These are phyloP conservation scores for Leccinum arenicola DNA, from an alignment of 768 basidiomycete genomes.

Conservation along the genomic window DNA sequence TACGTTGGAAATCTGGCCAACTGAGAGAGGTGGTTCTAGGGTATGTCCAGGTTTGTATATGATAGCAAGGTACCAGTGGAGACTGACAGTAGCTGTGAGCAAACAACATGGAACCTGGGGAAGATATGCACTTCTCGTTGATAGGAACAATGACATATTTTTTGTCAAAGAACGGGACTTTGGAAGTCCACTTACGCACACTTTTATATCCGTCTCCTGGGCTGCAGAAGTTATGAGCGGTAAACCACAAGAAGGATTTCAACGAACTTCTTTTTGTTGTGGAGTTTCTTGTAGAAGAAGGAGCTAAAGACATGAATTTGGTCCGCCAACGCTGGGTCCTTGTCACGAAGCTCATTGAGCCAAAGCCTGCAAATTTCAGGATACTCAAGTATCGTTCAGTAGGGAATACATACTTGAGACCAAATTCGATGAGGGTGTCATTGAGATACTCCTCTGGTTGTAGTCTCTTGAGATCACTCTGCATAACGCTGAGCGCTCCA, in stretches of 20 bases:
- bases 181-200: slow-evolving; percentile 93
- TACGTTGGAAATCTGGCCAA: not conserved
- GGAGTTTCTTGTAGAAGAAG: slow-evolving; percentile 96
- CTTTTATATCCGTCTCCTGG: slow-evolving; percentile 70
- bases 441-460: slow-evolving; percentile 85
- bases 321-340: slow-evolving; percentile 59
- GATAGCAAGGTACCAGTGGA: slow-evolving; percentile 97
- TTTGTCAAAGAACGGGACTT: slow-evolving; percentile 84
- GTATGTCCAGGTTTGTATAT: slow-evolving; percentile 77
- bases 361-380: slow-evolving; percentile 52
- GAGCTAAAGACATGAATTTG: slow-evolving; percentile 92
- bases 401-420: slow-evolving; percentile 68
- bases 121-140: slow-evolving; percentile 78
- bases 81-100: slow-evolving; percentile 40
- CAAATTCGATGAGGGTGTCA: slow-evolving; percentile 95
- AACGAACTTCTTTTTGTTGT: slow-evolving; percentile 53
- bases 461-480: slow-evolving; percentile 72
- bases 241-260: not conserved
- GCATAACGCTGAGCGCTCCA: slow-evolving; percentile 79
- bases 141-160: slow-evolving; percentile 94
- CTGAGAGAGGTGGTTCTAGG: slow-evolving; percentile 48
- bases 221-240: slow-evolving; percentile 31
- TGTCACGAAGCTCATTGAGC: slow-evolving; percentile 54
- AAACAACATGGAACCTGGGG: not conserved
- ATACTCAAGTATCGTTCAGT: not conserved